Base-by-base conservation (phyloP, 1,139 yeast species). In the Pichia sp. region DNA sequence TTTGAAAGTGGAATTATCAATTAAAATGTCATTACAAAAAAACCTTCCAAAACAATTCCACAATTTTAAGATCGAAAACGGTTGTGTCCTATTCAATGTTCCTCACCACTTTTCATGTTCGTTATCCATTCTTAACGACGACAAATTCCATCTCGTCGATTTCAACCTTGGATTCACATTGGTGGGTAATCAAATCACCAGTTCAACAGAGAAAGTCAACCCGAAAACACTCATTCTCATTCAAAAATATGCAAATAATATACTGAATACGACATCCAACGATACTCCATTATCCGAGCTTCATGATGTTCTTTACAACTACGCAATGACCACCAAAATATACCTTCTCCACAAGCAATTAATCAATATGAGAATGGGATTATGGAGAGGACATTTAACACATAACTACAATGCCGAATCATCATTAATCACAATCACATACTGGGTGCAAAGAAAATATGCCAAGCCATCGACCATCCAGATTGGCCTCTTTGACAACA, bases 121-220 rank as follows among this genome's bases (percentile, higher is more conserved):
- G 37, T 67, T 89, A 15, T 83, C 93, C 0, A 81, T 87, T 4
- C 38, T 50, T 19, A 83, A 84, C 2, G 82, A 85, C 53, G 86
- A 84, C 45, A 91, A 91, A 12, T 84, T 85, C 57, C 84, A 82
- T 60, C 73, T 85, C 55, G 86, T 93, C 31, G 94, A 88, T 62
- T 85, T 90, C 65, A 74, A 79, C 50, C 79, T 89, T 52, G 69
- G 77, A 4, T 80, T 83, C 55, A 77, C 77, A 4, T 67, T 75
- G 33, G 68, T 68, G 34, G 60, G 60, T 14, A 58, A 57, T 31
- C 47, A 45, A 62, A 66, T 59, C 52, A 60, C 46, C 59, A 67
- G 49, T 48, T 46, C 67, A 10, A 53, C 53, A 10, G 54, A 62
- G 9, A 49, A 60, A 5, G 55, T 70, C 6, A 69, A 76, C 1